Evolutionary conservation across 2,329 filamentous ascomycete genomes (phyloP).

Genomic region (Aspergillus spinulosporus): DNA sequence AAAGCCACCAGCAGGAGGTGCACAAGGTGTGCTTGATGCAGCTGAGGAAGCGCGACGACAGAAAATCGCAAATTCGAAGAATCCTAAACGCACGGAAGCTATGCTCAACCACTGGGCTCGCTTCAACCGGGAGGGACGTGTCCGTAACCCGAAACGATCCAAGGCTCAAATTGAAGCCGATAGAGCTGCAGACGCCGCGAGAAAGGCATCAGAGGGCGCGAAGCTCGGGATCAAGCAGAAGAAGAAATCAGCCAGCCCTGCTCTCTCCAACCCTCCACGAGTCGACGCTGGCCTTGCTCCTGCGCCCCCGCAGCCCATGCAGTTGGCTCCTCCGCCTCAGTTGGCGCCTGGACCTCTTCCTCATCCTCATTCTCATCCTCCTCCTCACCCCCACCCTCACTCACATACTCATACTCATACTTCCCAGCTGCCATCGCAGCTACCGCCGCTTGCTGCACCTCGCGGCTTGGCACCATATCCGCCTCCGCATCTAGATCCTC

Average conservation of each 20-base stretch:
- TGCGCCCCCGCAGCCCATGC: conserved; percentile 18
- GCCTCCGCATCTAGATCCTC: conserved; percentile 28
- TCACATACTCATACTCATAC: too few relatives aligned
- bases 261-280: conserved; percentile 21
- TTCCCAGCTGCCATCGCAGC: conserved; percentile 7
- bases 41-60: conserved; percentile 36
- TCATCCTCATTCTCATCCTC: not conserved
- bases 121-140: conserved; percentile 46
- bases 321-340: conserved; percentile 16
- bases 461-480: conserved; percentile 28
- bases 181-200: conserved; percentile 32
- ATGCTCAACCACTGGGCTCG: conserved; percentile 49
- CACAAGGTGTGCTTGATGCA: conserved; percentile 26
- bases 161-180: conserved; percentile 48
- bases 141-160: conserved; percentile 46
- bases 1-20: conserved; percentile 18
- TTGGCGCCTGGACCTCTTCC: conserved; percentile 20
- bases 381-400: too few relatives aligned
- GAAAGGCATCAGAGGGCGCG: conserved; percentile 28
- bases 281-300: conserved; percentile 24
- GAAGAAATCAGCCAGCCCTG: conserved; percentile 25
- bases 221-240: conserved; percentile 29
- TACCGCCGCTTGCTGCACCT: conserved; percentile 19
- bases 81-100: conserved; percentile 46
- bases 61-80: conserved; percentile 47